These are phyloP conservation scores for Lepidopterella palustris DNA, from an alignment of 495 filamentous ascomycete species.

Conservation along the genomic window DNA sequence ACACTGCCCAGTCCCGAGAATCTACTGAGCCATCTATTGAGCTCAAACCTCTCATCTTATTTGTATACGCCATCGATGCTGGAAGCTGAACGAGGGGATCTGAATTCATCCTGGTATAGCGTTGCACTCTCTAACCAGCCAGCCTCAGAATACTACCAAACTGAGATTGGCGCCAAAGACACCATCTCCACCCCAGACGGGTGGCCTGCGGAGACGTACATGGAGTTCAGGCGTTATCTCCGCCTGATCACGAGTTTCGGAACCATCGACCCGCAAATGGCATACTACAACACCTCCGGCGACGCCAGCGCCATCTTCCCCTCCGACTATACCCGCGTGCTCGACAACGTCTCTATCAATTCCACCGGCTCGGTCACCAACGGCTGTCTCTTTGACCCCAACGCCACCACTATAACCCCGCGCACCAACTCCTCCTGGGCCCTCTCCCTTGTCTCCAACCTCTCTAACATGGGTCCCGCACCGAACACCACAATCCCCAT, in stretches of 20 bases:
- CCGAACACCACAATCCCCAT: slow-evolving; percentile 32
- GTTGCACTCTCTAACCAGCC: slow-evolving; percentile 43
- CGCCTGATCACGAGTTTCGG: slow-evolving; percentile 51
- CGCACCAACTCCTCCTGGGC: slow-evolving; percentile 56
- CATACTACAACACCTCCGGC: slow-evolving; percentile 43
- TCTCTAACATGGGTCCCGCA: slow-evolving; percentile 10
- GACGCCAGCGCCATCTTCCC: slow-evolving; percentile 43
- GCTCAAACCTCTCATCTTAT: slow-evolving; percentile 41
- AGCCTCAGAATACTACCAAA: slow-evolving; percentile 47
- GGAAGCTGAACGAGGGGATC: slow-evolving; percentile 44
- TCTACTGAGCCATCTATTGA: slow-evolving; percentile 31
- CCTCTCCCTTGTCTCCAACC: slow-evolving; percentile 20
- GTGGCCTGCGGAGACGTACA: slow-evolving; percentile 54
- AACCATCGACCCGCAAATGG: slow-evolving; percentile 50
- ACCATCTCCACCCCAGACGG: slow-evolving; percentile 52
- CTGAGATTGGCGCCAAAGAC: slow-evolving; percentile 33
- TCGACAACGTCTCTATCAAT: slow-evolving; percentile 27
- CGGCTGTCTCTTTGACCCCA: slow-evolving; percentile 48
- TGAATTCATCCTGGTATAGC: slow-evolving; percentile 55
- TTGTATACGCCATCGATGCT: slow-evolving; percentile 50
- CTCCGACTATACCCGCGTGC: slow-evolving; percentile 33
- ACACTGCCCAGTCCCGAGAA: slow-evolving; percentile 25
- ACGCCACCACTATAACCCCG: slow-evolving; percentile 34
- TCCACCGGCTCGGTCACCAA: slow-evolving; percentile 39
- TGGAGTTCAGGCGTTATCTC: slow-evolving; percentile 46